phyloP scores from a whole-genome alignment of 345 rosid species.

The Carallia pectinifolia region DNA sequence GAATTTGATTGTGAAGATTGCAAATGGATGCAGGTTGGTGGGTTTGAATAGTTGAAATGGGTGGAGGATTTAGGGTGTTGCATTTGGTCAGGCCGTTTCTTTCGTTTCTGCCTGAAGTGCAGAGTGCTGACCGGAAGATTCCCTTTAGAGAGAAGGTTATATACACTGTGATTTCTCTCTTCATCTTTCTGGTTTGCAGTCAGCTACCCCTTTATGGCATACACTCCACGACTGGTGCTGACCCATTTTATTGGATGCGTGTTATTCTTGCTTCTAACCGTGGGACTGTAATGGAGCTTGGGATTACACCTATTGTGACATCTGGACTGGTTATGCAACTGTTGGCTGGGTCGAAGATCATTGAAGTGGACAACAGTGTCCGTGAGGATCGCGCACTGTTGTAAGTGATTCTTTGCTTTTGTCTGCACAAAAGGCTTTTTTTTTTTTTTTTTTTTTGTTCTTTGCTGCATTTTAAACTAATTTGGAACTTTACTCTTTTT shows the following conservation, averaged over 20 bases:
- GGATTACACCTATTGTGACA: conserved; percentile 71
- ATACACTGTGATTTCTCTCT: conserved; percentile 56
- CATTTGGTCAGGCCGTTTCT: conserved; percentile 42
- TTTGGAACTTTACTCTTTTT: too few relatives aligned
- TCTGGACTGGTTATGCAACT: conserved; percentile 72
- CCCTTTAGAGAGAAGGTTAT: conserved; percentile 67
- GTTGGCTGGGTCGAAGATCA: conserved; percentile 72
- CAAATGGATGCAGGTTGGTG: too few relatives aligned
- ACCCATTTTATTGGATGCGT: conserved; percentile 82
- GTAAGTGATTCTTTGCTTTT: conserved; percentile 33
- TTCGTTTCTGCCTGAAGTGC: conserved; percentile 56
- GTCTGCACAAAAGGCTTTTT: too few relatives aligned
- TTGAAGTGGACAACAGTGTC: conserved; percentile 69
- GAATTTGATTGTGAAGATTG: too few relatives aligned
- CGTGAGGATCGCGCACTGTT: conserved; percentile 70
- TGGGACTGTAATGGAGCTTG: conserved; percentile 77
- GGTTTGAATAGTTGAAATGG: conserved; percentile 7
- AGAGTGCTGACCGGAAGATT: conserved; percentile 61
- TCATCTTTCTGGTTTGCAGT: conserved; percentile 67
- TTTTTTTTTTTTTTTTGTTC: too few relatives aligned
- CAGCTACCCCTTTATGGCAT: conserved; percentile 78
- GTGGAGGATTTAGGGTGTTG: conserved; percentile 26
- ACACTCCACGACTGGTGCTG: conserved; percentile 64
- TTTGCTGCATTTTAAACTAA: too few relatives aligned
- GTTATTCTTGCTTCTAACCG: conserved; percentile 74